These are phyloP conservation scores for Bisporella sp. DNA, from an alignment of 2,329 filamentous ascomycete species.

Conservation along the genomic window DNA sequence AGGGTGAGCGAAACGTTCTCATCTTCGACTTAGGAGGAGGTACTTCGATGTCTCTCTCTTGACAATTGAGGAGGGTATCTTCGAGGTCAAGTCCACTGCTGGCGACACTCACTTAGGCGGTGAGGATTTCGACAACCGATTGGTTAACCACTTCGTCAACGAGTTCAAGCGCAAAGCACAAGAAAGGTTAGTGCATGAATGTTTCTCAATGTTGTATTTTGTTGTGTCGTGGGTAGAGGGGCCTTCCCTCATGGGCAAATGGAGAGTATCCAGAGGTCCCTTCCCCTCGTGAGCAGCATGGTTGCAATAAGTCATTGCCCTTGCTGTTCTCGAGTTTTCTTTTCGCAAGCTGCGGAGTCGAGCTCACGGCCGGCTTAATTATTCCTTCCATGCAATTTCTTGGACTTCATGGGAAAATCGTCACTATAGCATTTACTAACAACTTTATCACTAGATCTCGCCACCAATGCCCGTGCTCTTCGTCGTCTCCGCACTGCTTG, in stretches of 20 bases:
- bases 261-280: too few species aligned
- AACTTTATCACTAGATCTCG: constrained; percentile 47
- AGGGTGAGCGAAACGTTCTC: constrained; percentile 95
- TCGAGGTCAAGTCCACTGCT: constrained; percentile 97
- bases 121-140: constrained; percentile 96
- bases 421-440: too few species aligned
- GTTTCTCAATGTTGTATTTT: too few species aligned
- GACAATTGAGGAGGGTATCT: constrained; percentile 98
- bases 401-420: too few species aligned
- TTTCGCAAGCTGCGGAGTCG: too few species aligned
- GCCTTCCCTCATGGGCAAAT: too few species aligned
- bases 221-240: too few species aligned
- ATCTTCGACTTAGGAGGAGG: constrained; percentile 99
- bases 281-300: too few species aligned
- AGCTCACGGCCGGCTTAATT: too few species aligned
- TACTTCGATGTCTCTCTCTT: constrained; percentile 99
- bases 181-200: constrained; percentile 39
- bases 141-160: constrained; percentile 89
- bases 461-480: constrained; percentile 83
- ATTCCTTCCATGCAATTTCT: too few species aligned
- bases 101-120: constrained; percentile 97
- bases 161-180: constrained; percentile 88
- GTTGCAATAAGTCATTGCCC: too few species aligned
- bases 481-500: constrained; percentile 97
- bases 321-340: too few species aligned